A percentile compares a stretch with the other conserved stretches of the same genome.
These are phyloP conservation scores for Gamsiella multidivaricata DNA, from an alignment of 192 early-diverging fungal genomes.

Conservation along the genomic window DNA sequence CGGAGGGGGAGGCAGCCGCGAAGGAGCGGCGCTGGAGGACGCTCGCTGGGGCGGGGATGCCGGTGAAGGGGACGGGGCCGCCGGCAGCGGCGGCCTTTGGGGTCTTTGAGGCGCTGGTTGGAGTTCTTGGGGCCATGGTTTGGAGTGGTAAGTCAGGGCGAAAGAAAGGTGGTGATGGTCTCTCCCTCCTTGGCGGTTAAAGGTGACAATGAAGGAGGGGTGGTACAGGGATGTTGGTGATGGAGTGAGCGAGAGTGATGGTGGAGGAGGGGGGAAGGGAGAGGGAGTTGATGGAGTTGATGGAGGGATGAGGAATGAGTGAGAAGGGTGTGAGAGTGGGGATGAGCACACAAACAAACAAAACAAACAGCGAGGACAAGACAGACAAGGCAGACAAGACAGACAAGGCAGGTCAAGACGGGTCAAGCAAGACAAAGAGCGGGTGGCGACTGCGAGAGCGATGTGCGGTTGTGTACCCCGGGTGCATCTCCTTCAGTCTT, in stretches of 20 bases:
- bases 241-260: no score
- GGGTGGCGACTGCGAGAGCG: no score
- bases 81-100: constrained; percentile 31
- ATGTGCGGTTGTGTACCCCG: no score
- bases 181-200: neutral
- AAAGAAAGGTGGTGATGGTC: neutral
- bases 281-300: constrained; percentile 12
- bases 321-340: neutral
- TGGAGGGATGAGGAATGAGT: neutral
- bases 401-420: no score
- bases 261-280: neutral
- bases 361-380: no score
- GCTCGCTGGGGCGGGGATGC: constrained; percentile 17
- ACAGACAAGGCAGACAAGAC: no score
- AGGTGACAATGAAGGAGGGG: no score
- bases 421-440: no score
- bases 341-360: no score
- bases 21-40: constrained; percentile 21
- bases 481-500: no score
- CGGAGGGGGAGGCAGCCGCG: constrained; percentile 8
- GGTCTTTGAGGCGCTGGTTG: constrained; percentile 36
- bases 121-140: constrained; percentile 39
- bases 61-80: constrained; percentile 32
- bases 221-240: no score
- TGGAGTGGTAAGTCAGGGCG: neutral